Evolutionary conservation across 305 asterid species (phyloP), one percentile per base, ranked within the genome.

Genomic region (Fraxinus sp.): DNA sequence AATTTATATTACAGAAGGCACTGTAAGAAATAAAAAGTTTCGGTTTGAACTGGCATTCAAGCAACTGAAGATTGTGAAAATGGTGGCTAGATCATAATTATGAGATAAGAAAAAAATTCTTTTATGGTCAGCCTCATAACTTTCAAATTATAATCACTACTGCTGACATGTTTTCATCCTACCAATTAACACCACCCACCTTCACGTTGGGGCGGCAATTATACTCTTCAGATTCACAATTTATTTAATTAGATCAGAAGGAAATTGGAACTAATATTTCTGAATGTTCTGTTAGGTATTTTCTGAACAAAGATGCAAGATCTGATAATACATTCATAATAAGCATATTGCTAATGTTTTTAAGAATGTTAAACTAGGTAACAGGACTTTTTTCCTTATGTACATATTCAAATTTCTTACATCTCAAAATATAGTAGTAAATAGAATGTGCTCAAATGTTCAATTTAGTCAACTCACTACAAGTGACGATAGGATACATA

Each of bases 401-500:
- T 66, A 66, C 8, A 28, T 14, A 62, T 39, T 68, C 75, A 26
- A 68, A 66, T 66, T 30, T 28, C 20, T 28, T 10, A 13, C n/a
- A 14, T 28, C 75, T 13, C 36, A 68, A 62, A 59, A 78, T 62
- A 26, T 55, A 82, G 59, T 37, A 68, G 75, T n/a, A 79, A 30
- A 7, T 71, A 32, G 26, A 71, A 32, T 71, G 43, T 16, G 46
- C 46, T 30, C 43, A 33, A 71, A 71, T 22, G 24, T 71, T 72
- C 41, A 72, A 72, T 33, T 16, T 33, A 72, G 46, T 7, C 41
- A 64, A 66, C 79, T 26, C 59, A n/a, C 55, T 10, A 32, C 64
- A 76, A 75, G 70, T 79, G 77, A 71, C 78, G 81, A 8, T 1
- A 71, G 74, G 75, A 75, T 71, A 85, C 93, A 80, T 96, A 96